These are phyloP conservation scores for Hypoxylon rickii DNA, from an alignment of 495 filamentous ascomycete species.

Conservation along the genomic window DNA sequence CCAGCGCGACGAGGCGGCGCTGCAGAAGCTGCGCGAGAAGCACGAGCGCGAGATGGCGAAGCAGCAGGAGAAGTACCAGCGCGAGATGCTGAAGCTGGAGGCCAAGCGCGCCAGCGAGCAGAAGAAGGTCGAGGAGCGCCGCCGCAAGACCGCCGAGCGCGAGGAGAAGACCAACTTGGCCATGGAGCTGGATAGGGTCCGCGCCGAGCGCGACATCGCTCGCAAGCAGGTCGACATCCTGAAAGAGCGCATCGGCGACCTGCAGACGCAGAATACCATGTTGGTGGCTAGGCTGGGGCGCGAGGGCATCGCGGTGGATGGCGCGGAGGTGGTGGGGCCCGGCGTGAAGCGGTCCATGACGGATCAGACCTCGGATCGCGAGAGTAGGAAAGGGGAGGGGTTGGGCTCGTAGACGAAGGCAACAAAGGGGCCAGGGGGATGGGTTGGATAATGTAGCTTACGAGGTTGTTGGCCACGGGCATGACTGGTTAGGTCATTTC, in stretches of 20 bases:
- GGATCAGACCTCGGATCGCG: slow-evolving; percentile 3
- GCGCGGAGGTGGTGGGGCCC: background rate
- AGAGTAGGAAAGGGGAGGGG: background rate
- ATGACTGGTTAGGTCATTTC: background rate
- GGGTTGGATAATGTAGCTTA: background rate
- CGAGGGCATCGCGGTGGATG: slow-evolving; percentile 34
- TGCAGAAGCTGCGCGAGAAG: slow-evolving; percentile 61
- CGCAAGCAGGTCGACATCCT: slow-evolving; percentile 65
- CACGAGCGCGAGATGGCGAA: slow-evolving; percentile 63
- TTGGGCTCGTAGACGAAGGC: background rate
- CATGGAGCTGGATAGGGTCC: slow-evolving; percentile 56
- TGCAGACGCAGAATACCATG: slow-evolving; percentile 69
- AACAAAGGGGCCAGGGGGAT: background rate
- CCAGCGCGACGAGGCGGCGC: slow-evolving; percentile 51
- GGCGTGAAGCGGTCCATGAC: slow-evolving; percentile 18
- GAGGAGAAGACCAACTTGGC: slow-evolving; percentile 55
- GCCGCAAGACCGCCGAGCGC: slow-evolving; percentile 56
- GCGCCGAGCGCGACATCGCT: slow-evolving; percentile 61
- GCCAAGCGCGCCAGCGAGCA: slow-evolving; percentile 62
- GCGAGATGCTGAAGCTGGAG: slow-evolving; percentile 66
- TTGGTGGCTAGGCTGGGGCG: slow-evolving; percentile 58
- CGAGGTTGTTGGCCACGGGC: background rate
- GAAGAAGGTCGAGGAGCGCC: slow-evolving; percentile 63
- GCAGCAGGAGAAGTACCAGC: slow-evolving; percentile 66
- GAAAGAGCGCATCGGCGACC: slow-evolving; percentile 61